Percentiles rank a stretch among this genome's conserved stretches.
Evolutionary conservation across 202 grass and related monocot genomes (phyloP).

Genomic region (Schoenoplectus tabernaemontani): DNA sequence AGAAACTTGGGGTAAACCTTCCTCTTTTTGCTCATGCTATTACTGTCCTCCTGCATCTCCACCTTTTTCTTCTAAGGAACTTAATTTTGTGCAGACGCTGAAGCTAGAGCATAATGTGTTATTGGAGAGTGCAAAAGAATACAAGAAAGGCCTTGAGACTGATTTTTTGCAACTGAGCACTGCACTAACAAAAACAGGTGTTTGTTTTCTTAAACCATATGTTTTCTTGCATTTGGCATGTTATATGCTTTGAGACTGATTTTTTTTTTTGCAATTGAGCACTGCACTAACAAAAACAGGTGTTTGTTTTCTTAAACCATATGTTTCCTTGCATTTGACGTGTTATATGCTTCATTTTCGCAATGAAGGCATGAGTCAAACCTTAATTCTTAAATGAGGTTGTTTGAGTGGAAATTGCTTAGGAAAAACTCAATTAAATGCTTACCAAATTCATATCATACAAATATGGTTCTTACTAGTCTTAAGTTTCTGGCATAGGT

Average conservation of each 20-base stretch:
- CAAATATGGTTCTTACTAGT: not conserved
- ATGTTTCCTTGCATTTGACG: not conserved
- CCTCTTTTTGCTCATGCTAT: not conserved
- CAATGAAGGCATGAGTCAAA: not conserved
- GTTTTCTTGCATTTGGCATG: not conserved
- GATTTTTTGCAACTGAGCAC: constrained; percentile 47
- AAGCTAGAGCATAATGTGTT: constrained; percentile 56
- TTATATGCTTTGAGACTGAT: constrained; percentile 30
- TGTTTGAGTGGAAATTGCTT: not conserved
- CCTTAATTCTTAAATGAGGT: not conserved
- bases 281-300: constrained; percentile 39
- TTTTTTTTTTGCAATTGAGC: constrained; percentile 34
- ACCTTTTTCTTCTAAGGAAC: constrained; percentile 7
- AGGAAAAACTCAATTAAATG: not conserved
- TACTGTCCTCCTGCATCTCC: not conserved
- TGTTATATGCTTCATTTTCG: not conserved
- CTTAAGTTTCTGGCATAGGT: not conserved
- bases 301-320: not conserved
- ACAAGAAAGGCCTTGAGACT: constrained; percentile 28
- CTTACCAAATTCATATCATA: not conserved
- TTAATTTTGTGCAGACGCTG: constrained; percentile 43
- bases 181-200: constrained; percentile 42
- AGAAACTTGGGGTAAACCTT: constrained; percentile 59
- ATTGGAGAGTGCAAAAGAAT: constrained; percentile 43
- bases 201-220: not conserved